These are phyloP conservation scores for Neodidymelliopsis sp. DNA, from an alignment of 2,329 filamentous ascomycete genomes.

Conservation along the genomic window DNA sequence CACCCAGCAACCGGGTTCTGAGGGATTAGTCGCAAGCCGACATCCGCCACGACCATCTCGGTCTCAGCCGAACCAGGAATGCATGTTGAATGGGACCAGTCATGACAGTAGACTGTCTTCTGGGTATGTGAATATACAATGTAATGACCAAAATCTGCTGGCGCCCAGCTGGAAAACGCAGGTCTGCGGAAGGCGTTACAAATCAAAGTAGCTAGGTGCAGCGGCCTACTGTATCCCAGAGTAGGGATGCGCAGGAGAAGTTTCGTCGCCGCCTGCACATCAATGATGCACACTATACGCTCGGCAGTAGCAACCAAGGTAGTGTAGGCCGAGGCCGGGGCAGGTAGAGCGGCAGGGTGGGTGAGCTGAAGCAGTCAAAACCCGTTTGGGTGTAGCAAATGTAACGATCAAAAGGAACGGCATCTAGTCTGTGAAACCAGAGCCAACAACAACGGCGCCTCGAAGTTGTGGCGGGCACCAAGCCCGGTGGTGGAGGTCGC, in stretches of 20 bases:
- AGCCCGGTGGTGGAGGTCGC: conserved; percentile 27
- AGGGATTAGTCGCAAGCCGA: conserved; percentile 33
- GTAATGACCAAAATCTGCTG: not conserved
- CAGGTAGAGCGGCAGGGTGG: conserved; percentile 1
- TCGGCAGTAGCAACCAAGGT: conserved; percentile 1
- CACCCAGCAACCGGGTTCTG: conserved; percentile 42
- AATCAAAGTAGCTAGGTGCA: conserved; percentile 6
- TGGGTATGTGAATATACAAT: not conserved
- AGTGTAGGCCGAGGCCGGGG: conserved; percentile 10
- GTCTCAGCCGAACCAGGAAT: conserved; percentile 37
- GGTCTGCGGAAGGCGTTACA: not conserved
- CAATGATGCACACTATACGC: not conserved
- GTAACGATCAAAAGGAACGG: conserved; percentile 43
- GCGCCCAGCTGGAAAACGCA: conserved; percentile 1
- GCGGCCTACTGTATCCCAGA: not conserved
- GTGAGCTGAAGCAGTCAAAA: conserved; percentile 31
- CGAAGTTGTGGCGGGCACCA: conserved; percentile 24
- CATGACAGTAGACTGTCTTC: not conserved
- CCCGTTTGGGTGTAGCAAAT: conserved; percentile 43
- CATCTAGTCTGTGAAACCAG: conserved; percentile 37
- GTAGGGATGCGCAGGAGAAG: not conserved
- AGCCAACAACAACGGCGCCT: conserved; percentile 26
- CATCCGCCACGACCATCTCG: conserved; percentile 29
- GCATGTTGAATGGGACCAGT: conserved; percentile 4
- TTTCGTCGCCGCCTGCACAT: conserved; percentile 1